Conservation (phyloP, 2,329 filamentous ascomycete species). For the Knufia petricola region DNA sequence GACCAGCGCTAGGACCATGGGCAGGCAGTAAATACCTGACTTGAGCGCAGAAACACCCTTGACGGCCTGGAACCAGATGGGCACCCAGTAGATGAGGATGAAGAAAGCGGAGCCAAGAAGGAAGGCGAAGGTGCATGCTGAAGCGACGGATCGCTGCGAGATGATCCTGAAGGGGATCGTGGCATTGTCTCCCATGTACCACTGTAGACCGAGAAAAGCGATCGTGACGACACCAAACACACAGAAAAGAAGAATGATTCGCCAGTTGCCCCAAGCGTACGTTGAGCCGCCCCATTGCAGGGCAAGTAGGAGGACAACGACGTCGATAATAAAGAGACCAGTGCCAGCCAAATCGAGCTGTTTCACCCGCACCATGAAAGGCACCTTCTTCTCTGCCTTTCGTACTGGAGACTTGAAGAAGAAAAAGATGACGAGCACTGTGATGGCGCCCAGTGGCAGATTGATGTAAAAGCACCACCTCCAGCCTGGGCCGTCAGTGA, state of each 20-base stretch:
- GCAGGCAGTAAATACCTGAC: constrained; percentile 36
- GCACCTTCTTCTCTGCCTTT: constrained; percentile 25
- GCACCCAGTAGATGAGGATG: constrained; percentile 34
- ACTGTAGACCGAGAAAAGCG: constrained; percentile 41
- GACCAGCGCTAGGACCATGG: constrained; percentile 31
- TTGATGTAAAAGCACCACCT: constrained; percentile 39
- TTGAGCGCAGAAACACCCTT: constrained; percentile 34
- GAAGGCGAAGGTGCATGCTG: constrained; percentile 27
- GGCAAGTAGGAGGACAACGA: constrained; percentile 41
- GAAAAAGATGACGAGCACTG: constrained; percentile 39
- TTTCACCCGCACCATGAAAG: constrained; percentile 33
- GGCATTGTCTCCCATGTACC: constrained; percentile 40
- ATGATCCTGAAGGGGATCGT: constrained; percentile 44
- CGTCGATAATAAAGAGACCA: constrained; percentile 35
- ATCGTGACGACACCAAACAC: constrained; percentile 33
- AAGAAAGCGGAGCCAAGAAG: constrained; percentile 32
- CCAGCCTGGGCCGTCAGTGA: constrained; percentile 32
- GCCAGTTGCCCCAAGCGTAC: constrained; percentile 36
- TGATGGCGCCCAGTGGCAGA: constrained; percentile 33
- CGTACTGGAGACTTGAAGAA: constrained; percentile 34
- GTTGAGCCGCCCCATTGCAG: constrained; percentile 39
- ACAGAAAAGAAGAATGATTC: constrained; percentile 41
- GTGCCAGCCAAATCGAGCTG: constrained; percentile 36
- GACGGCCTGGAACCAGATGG: constrained; percentile 41
- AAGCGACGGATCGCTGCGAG: constrained; percentile 34